Percentiles rank a stretch among this genome's conserved stretches.
Conservation (phyloP, 495 filamentous ascomycete genomes). For the Rusavskia elegans region DNA sequence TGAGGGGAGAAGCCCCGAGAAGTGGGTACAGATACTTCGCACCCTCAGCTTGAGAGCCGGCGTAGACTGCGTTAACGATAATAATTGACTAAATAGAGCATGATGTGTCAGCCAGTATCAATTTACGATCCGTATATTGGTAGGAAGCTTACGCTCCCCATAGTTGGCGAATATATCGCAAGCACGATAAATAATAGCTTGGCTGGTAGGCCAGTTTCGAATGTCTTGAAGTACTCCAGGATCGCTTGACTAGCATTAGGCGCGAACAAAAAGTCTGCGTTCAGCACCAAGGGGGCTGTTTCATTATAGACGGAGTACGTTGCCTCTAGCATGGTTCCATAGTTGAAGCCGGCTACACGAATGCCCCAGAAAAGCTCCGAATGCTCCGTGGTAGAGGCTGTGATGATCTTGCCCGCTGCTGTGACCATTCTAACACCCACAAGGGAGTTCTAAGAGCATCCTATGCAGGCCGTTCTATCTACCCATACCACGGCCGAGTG, state of each 20-base stretch:
- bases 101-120: neutral
- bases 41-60: constrained; percentile 5
- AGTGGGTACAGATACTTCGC: constrained; percentile 6
- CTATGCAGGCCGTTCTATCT: constrained; percentile 19
- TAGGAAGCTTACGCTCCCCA: constrained; percentile 1
- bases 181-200: constrained; percentile 9
- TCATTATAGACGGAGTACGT: constrained; percentile 11
- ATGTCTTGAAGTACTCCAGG: constrained; percentile 12
- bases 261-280: constrained; percentile 17
- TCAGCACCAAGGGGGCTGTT: constrained; percentile 14
- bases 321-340: constrained; percentile 11
- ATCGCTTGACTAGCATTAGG: neutral
- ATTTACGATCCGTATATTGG: neutral
- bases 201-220: constrained; percentile 11
- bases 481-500: constrained; percentile 22
- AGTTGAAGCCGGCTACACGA: constrained; percentile 20
- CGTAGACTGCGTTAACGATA: constrained; percentile 7
- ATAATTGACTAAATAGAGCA: constrained; percentile 3
- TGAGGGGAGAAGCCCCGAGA: constrained; percentile 2
- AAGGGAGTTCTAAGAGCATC: constrained; percentile 21
- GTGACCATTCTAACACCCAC: constrained; percentile 19
- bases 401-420: constrained; percentile 15
- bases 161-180: constrained; percentile 1
- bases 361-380: constrained; percentile 21
- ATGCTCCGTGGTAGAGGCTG: constrained; percentile 12